Conservation (phyloP, 768 basidiomycete genomes). For the Leccinellum rugosiceps region DNA sequence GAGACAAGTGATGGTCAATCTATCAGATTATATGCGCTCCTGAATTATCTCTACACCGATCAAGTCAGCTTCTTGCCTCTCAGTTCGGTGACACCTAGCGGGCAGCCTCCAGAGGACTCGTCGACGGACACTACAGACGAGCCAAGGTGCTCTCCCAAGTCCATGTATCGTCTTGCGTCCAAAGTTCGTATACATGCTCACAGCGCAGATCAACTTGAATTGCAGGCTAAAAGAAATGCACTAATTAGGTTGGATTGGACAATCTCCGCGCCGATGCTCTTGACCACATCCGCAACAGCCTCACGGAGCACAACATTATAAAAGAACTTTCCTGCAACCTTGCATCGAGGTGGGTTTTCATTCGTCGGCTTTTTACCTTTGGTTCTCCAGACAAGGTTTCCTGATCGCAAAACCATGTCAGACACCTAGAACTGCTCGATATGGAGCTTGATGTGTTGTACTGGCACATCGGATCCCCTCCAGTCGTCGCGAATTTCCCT, state of each 20-base stretch:
- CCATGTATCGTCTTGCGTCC: slow-evolving; percentile 42
- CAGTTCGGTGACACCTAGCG: slow-evolving; percentile 8
- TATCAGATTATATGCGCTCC: slow-evolving; percentile 36
- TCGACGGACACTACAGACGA: slow-evolving; percentile 6
- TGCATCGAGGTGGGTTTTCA: slow-evolving; percentile 10
- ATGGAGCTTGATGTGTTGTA: slow-evolving; percentile 22
- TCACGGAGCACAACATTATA: slow-evolving; percentile 23
- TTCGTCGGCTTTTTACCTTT: not conserved
- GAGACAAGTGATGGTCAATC: not conserved
- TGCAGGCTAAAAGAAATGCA: not conserved
- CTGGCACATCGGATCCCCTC: slow-evolving; percentile 14
- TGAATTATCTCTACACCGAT: slow-evolving; percentile 40
- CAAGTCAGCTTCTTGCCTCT: slow-evolving; percentile 33
- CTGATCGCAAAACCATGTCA: not conserved
- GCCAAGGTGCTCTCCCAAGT: slow-evolving; percentile 39
- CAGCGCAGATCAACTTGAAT: not conserved
- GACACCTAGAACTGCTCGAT: slow-evolving; percentile 14
- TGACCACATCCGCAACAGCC: slow-evolving; percentile 10
- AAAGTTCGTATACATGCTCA: slow-evolving; percentile 26
- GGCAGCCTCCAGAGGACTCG: not conserved
- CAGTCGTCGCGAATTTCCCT: slow-evolving; percentile 11
- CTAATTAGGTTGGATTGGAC: slow-evolving; percentile 23
- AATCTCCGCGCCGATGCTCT: slow-evolving; percentile 16
- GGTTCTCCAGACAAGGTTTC: not conserved
- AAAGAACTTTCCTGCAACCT: slow-evolving; percentile 21